Evolutionary conservation across 768 basidiomycete genomes (phyloP), one percentile per base, ranked within the genome.

Genomic region (Lactifluus rugatus): DNA sequence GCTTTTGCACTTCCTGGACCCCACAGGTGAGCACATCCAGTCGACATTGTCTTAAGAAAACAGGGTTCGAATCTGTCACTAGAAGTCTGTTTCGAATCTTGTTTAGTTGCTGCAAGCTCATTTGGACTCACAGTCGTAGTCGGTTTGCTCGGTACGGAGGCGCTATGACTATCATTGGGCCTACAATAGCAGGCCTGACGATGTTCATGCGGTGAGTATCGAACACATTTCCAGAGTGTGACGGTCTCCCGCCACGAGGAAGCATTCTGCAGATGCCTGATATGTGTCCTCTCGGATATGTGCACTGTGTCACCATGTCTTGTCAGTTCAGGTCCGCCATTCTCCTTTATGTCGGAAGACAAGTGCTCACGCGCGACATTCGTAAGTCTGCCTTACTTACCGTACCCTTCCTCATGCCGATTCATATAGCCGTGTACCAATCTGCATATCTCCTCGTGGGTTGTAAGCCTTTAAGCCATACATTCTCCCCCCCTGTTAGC

Each of bases 141-240:
- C 68, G 65, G 17, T 72, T 70, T 19, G 70, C 72, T 1, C 60
- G n/a, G 67, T 72, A 67, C 42, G 71, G 71, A 52, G 71, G 71
- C 0, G 56, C 74, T 28, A 81, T 78, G 70, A 79, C 79, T 0
- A 72, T 79, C 48, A 78, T 78, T 14, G 81, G 78, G 0, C 75
- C 82, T 50, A 73, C 76, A 34, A 68, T 79, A 21, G 76, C 78
- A 0, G 79, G 75, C 3, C 60, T 81, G 17, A 81, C 82, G 80
- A 82, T 84, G 81, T 69, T 81, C 19, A 61, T 82, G 5, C 78
- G 81, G 72, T 74, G 60, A 66, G 71, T 36, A 13, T 45, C 32
- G 9, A 26, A 19, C 26, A 21, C 11, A 10, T n/a, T n/a, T n/a
- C n/a, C n/a, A 26, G 25, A 10, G 11, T 28, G 25, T 11, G 11